These are phyloP conservation scores for Cladosporium oxysporum DNA, from an alignment of 2,329 filamentous ascomycete genomes.

Conservation along the genomic window DNA sequence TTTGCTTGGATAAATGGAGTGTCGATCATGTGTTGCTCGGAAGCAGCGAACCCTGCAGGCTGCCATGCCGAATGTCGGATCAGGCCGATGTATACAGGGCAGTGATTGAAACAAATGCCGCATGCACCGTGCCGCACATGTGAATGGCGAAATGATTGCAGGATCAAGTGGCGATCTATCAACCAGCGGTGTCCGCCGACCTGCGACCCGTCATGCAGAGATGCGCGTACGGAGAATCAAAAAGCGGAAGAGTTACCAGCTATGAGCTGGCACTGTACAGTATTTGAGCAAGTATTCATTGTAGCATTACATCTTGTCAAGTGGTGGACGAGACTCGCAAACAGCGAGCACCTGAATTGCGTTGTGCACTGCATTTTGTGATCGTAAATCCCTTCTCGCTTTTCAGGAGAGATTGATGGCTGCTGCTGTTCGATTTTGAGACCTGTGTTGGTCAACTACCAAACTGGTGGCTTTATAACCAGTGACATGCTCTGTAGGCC, in stretches of 20 bases:
- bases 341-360: not conserved
- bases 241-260: not conserved
- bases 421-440: not conserved
- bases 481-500: not conserved
- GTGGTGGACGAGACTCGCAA: not conserved
- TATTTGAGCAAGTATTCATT: not conserved
- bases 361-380: not conserved
- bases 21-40: not conserved
- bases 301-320: conserved; percentile 7
- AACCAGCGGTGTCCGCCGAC: not conserved
- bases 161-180: not conserved
- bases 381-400: not conserved
- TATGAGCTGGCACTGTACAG: not conserved
- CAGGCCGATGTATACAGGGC: not conserved
- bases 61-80: not conserved
- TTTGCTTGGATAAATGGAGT: not conserved
- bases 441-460: not conserved
- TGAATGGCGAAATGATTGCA: not conserved
- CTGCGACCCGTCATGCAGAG: not conserved
- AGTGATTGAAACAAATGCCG: not conserved
- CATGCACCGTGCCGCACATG: not conserved
- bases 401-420: not conserved
- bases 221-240: not conserved
- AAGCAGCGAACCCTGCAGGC: not conserved
- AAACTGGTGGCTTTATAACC: not conserved